A percentile compares a stretch with the other conserved stretches of the same genome.
phyloP scores from a whole-genome alignment of 78 protist genomes.

The Monosiga brevicollis region DNA sequence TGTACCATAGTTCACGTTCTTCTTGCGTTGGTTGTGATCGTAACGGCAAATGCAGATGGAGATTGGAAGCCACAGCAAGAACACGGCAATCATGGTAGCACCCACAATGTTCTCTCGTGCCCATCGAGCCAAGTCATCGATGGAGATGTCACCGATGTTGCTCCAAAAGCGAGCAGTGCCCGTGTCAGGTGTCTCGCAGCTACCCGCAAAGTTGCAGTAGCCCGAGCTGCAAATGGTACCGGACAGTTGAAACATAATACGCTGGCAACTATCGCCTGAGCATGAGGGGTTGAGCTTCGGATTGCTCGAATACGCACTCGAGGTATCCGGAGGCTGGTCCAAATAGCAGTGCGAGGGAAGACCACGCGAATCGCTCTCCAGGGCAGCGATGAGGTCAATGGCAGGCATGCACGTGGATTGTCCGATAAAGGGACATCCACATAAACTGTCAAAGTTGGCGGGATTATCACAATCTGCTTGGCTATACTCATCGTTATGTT shows the following conservation, averaged over 20 bases:
- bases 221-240: background rate
- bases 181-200: background rate
- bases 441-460: too few relatives aligned
- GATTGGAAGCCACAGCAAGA: background rate
- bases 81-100: background rate
- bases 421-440: background rate
- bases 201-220: background rate
- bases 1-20: background rate
- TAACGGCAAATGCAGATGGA: background rate
- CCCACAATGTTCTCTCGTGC: background rate
- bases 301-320: background rate
- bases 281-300: background rate
- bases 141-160: background rate
- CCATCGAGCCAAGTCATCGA: background rate
- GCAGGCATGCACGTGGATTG: background rate
- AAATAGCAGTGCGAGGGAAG: background rate
- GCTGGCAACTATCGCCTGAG: background rate
- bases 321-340: background rate
- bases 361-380: background rate
- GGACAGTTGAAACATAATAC: background rate
- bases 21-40: background rate
- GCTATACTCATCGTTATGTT: background rate
- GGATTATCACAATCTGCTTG: background rate
- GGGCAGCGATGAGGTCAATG: background rate
- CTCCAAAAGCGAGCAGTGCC: background rate